Conservation (phyloP, 192 early-diverging fungal genomes). For the Coemansia sp. region DNA sequence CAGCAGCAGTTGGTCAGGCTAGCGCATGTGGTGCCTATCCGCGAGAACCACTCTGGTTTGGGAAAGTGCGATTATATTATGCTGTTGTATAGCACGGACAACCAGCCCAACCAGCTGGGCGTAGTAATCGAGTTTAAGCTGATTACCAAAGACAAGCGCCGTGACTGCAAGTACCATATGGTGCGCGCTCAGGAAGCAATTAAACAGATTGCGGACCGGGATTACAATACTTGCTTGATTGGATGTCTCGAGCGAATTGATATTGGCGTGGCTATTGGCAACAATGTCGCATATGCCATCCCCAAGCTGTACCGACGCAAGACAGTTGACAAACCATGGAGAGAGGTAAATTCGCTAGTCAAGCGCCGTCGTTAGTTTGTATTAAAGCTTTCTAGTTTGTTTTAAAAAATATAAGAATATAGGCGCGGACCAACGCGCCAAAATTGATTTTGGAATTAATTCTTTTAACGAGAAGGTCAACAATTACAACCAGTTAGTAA, state of each 20-base stretch:
- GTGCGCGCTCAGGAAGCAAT: constrained; percentile 14
- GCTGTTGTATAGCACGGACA: constrained; percentile 19
- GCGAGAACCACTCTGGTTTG: constrained; percentile 12
- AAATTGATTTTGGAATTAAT: too few species aligned
- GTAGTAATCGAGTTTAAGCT: constrained; percentile 40
- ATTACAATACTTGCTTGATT: constrained; percentile 21
- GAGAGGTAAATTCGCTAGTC: constrained; percentile 3
- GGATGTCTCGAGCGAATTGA: constrained; percentile 41
- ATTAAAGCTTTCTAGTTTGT: neutral
- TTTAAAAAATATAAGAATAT: neutral
- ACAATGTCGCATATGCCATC: constrained; percentile 15
- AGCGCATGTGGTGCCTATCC: constrained; percentile 16
- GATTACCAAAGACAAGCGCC: constrained; percentile 11
- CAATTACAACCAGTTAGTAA: too few species aligned
- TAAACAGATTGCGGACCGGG: constrained; percentile 15
- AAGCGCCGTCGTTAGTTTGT: neutral
- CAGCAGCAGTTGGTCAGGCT: constrained; percentile 17
- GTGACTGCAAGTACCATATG: constrained; percentile 7
- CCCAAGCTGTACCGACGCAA: constrained; percentile 20
- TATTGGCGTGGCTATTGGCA: constrained; percentile 38
- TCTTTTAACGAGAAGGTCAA: too few species aligned
- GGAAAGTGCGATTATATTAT: constrained; percentile 17
- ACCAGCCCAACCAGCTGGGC: constrained; percentile 33
- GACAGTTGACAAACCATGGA: constrained; percentile 16
- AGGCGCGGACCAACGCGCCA: too few species aligned